Evolutionary conservation across 108 stramenopile species (phyloP).

Genomic region (Skeletonema tropicum): DNA sequence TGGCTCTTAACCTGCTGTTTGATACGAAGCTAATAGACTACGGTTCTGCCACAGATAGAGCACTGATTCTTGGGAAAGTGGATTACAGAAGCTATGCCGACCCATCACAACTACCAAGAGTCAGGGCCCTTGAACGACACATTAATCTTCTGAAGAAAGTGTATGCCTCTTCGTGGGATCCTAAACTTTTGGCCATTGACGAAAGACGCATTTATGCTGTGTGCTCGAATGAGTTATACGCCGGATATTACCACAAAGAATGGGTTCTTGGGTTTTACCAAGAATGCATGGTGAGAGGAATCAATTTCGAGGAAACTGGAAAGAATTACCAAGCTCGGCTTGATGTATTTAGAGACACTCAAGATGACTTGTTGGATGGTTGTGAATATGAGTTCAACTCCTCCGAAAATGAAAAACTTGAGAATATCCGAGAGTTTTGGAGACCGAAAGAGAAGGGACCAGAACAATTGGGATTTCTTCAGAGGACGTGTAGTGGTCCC

Average conservation of each 20-base stretch:
- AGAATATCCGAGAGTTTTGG: not conserved
- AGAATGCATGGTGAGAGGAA: not conserved
- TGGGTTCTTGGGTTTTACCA: not conserved
- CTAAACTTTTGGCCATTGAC: not conserved
- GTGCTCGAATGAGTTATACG: slow-evolving; percentile 4
- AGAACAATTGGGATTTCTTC: not conserved
- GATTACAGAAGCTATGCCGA: slow-evolving; percentile 12
- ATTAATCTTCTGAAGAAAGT: slow-evolving; percentile 6
- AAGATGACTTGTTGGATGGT: not conserved
- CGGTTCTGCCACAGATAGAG: slow-evolving; percentile 1
- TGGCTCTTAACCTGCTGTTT: slow-evolving; percentile 8
- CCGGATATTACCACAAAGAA: not conserved
- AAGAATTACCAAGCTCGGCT: not conserved
- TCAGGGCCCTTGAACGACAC: not conserved
- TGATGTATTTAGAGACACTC: not conserved
- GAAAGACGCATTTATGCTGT: slow-evolving; percentile 19
- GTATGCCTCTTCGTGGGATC: slow-evolving; percentile 15
- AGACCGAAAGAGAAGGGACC: not conserved
- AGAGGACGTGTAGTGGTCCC: not conserved
- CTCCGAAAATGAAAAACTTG: not conserved
- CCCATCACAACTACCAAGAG: slow-evolving; percentile 5
- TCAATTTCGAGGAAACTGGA: not conserved
- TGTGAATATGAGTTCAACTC: not conserved
- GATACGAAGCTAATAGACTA: not conserved
- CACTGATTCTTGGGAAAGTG: not conserved